Conservation (phyloP, 2,329 filamentous ascomycete species). For the Aspergillus aculeatus region DNA sequence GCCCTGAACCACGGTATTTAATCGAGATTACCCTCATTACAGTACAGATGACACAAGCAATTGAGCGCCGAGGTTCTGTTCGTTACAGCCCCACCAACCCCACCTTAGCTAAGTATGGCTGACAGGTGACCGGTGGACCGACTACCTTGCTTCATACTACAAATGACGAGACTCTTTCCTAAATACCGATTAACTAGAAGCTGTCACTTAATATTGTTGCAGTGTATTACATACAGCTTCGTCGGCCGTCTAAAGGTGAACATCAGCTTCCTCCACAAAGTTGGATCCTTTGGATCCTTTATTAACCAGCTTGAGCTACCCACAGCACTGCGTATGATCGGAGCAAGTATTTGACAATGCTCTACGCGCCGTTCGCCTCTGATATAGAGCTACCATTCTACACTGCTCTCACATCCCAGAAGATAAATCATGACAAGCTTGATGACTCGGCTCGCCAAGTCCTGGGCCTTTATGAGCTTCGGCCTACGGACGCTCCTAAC, state of each 20-base stretch:
- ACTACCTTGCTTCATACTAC: not conserved
- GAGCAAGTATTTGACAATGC: conserved; percentile 43
- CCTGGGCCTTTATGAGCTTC: conserved; percentile 85
- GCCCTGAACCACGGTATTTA: too few species aligned
- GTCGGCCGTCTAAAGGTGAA: too few species aligned
- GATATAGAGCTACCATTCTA: conserved; percentile 97
- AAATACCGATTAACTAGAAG: too few species aligned
- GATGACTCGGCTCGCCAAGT: conserved; percentile 87
- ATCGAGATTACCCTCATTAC: too few species aligned
- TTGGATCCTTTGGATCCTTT: not conserved
- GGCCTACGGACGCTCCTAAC: conserved; percentile 66
- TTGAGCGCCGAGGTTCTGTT: not conserved
- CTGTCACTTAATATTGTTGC: too few species aligned
- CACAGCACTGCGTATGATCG: not conserved
- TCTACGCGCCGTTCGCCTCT: conserved; percentile 87
- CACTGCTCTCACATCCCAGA: conserved; percentile 82
- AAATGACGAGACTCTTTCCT: not conserved
- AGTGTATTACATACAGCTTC: too few species aligned
- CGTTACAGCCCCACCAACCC: not conserved
- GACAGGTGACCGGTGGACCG: not conserved
- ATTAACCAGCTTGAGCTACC: not conserved
- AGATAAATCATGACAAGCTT: conserved; percentile 96
- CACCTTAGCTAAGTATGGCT: not conserved
- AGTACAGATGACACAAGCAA: too few species aligned
- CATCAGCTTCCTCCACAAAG: too few species aligned